Evolutionary conservation across 768 basidiomycete species (phyloP).

Genomic region (Mycena vitilis): DNA sequence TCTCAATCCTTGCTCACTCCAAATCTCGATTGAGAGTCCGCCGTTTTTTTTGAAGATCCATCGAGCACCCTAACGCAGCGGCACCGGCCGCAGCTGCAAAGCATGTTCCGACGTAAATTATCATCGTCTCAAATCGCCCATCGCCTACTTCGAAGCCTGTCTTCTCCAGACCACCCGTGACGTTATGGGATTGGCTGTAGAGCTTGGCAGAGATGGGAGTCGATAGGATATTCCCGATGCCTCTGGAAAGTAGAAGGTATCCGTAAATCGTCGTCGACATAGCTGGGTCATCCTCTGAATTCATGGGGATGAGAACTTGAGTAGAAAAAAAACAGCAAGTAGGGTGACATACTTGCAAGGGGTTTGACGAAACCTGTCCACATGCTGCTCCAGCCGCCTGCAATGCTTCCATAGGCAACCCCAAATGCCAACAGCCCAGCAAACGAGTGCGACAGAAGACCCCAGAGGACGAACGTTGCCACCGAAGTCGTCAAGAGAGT

Average conservation of each 20-base stretch:
- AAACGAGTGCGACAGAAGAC: slow-evolving; percentile 41
- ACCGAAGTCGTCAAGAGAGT: slow-evolving; percentile 37
- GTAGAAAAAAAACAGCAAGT: not conserved
- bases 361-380: slow-evolving; percentile 43
- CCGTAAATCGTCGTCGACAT: slow-evolving; percentile 41
- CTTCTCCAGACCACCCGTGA: not conserved
- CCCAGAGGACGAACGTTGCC: slow-evolving; percentile 47
- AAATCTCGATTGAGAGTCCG: not conserved
- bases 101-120: slow-evolving; percentile 45
- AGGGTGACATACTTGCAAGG: slow-evolving; percentile 31
- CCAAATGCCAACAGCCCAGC: slow-evolving; percentile 42
- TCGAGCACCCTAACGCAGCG: slow-evolving; percentile 41
- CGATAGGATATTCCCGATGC: slow-evolving; percentile 47
- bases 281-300: slow-evolving; percentile 41
- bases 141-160: slow-evolving; percentile 43
- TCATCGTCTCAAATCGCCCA: slow-evolving; percentile 43
- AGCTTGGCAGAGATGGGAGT: slow-evolving; percentile 39
- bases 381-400: slow-evolving; percentile 43
- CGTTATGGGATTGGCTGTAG: slow-evolving; percentile 1
- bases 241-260: slow-evolving; percentile 41
- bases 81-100: slow-evolving; percentile 37
- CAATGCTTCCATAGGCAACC: slow-evolving; percentile 41
- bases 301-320: not conserved
- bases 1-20: not conserved
- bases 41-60: slow-evolving; percentile 21